These are phyloP conservation scores for Mycena leptocephala DNA, from an alignment of 768 basidiomycete genomes.

Conservation along the genomic window DNA sequence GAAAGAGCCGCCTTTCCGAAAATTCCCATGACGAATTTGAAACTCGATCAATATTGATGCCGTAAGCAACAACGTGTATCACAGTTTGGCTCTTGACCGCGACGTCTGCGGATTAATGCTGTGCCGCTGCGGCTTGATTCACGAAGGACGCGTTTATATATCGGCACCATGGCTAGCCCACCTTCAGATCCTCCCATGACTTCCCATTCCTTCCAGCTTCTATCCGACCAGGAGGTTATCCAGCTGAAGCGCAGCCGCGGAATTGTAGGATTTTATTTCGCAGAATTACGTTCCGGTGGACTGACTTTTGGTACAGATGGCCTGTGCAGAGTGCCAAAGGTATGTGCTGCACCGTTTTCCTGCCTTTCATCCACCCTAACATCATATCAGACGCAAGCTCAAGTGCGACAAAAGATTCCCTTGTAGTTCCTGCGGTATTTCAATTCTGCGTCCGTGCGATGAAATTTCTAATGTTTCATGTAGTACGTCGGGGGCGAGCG, in stretches of 20 bases:
- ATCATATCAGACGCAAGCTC: background rate
- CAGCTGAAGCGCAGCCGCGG: slow-evolving; percentile 11
- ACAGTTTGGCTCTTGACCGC: no score
- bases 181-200: no score
- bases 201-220: slow-evolving; percentile 13
- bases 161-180: background rate
- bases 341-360: background rate
- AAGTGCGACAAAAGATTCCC: slow-evolving; percentile 22
- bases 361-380: background rate
- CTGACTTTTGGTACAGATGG: background rate
- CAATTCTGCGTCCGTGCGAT: no score
- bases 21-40: no score
- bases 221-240: slow-evolving; percentile 8
- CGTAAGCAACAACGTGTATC: no score
- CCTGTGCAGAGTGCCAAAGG: slow-evolving; percentile 14
- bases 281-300: no score
- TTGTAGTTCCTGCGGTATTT: background rate
- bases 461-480: background rate
- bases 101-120: no score
- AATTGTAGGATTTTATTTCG: background rate
- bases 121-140: no score
- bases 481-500: slow-evolving; percentile 5
- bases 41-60: no score
- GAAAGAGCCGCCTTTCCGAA: no score
- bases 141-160: no score